Percentiles rank a stretch among this genome's conserved stretches.
phyloP scores from a whole-genome alignment of 768 basidiomycete genomes.

The Lentinula edodes region DNA sequence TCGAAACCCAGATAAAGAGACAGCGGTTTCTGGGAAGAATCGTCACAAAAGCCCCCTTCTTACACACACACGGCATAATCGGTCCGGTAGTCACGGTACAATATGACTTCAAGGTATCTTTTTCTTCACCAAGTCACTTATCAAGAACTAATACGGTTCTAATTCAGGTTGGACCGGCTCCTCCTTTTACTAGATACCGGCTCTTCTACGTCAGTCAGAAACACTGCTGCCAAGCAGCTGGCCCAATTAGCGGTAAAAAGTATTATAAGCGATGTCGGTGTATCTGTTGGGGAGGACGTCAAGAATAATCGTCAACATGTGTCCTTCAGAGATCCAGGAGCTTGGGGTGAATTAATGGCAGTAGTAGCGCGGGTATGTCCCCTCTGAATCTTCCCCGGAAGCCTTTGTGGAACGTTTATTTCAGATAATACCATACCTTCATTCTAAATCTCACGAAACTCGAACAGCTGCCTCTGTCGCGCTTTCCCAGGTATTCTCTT shows the following conservation, averaged over 20 bases:
- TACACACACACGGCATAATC: conserved; percentile 34
- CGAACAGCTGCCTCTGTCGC: conserved; percentile 86
- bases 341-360: conserved; percentile 87
- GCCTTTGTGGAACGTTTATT: conserved; percentile 1
- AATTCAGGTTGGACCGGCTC: conserved; percentile 87
- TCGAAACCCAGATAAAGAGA: conserved; percentile 36
- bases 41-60: conserved; percentile 47
- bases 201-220: conserved; percentile 81
- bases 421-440: conserved; percentile 86
- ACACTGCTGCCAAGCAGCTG: conserved; percentile 95
- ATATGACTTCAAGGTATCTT: conserved; percentile 73
- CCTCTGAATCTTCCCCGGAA: background rate
- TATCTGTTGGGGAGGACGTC: conserved; percentile 68
- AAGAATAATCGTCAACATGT: conserved; percentile 59
- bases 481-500: conserved; percentile 79
- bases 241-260: conserved; percentile 87
- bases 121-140: conserved; percentile 11
- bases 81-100: conserved; percentile 23
- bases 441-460: conserved; percentile 90
- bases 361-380: conserved; percentile 79
- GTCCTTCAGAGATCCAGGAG: conserved; percentile 57
- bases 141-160: background rate
- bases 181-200: conserved; percentile 94
- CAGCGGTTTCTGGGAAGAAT: conserved; percentile 31
- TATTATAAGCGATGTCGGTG: conserved; percentile 69